Base-by-base conservation (phyloP, 1,139 yeast genomes). In the Zygosaccharomyces sapae region DNA sequence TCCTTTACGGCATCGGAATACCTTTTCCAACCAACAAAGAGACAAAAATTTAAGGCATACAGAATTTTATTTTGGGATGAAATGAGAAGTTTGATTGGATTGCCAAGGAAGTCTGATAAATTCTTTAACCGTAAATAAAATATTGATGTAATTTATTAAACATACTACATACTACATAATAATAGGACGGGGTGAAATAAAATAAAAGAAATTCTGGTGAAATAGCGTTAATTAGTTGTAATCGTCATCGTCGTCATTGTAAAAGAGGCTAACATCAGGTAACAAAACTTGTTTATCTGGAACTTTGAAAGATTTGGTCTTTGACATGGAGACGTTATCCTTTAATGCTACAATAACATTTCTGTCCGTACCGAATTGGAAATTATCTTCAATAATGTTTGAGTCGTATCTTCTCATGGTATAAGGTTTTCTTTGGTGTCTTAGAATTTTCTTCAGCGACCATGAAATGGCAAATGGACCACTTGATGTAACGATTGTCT, bases 401-500 rank as follows among this genome's bases (percentile, higher is more conserved):
- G 79, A 77, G 37, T 74, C 68, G 64, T 86, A 86, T 55, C 79
- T 73, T 64, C 79, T 81, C 59, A 88, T 81, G 44, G 73, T 68
- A 61, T 86, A 86, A 6, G 85, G 77, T 35, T 76, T 77, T 27
- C 69, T 67, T 49, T 75, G 79, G 46, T 81, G 80, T 42, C 70
- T 66, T 44, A 83, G 63, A 9, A 83, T 72, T 58, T 80, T 79
- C 55, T 72, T 73, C 58, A 89, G 63, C n/a, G 84, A 79, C 96
- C 96, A 88, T 1, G 86, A 75, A 30, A 89, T 76, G 27, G 88
- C 83, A 65, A 80, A 89, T 9, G 89, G 89, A 1, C 96, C 96
- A 1, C 83, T 72, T 8, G 92, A 81, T 1, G 95, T 77, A 24
- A 87, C 80, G 47, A 88, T 84, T 2, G 82, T 74, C 30, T 85